Evolutionary conservation across 1,139 yeast genomes (phyloP), one percentile per base, ranked within the genome.

Genomic region (Magnusiomyces suaveolens): DNA sequence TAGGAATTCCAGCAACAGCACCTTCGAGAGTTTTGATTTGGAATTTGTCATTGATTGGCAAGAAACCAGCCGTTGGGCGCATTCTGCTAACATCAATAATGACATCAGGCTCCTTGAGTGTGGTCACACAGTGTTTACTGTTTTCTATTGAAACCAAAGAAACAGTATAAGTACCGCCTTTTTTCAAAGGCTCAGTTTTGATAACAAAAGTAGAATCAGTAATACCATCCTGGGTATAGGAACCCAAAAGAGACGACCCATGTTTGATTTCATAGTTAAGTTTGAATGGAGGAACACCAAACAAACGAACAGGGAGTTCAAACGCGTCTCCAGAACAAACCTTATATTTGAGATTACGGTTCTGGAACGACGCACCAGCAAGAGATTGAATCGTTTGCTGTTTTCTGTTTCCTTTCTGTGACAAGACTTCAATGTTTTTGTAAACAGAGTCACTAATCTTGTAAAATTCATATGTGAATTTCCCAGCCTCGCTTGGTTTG

Each of bases 401-500:
- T 50, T 64, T 66, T 21, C 46, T 38, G 20, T 51, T 46, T 16
- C 39, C 54, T n/a, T 46, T 46, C 4, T 48, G 26, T 20, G 51
- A 52, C 4, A 55, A 53, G 44, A 63, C 63, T 0, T 67, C 65
- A 1, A 67, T 65, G 25, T 68, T 61, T 38, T 60, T 60, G 57
- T 75, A 73, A 49, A 72, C 61, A 24, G 60, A 56, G 59, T 74
- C 77, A 29, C 64, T 64, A 2, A 74, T 63, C 24, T 62, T 72
- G 38, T 77, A 73, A 68, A 92, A 87, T 29, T 80, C 81, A 55
- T 92, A 83, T 26, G 81, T 82, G 64, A 84, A 92, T 46, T 78
- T 79, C 0, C 98, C 98, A 63, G 89, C 96, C 2, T 77, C 74
- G 0, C 82, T 78, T 1, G 99, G 97, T 59, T 80, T 80, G 67